Percentiles rank a stretch among this genome's conserved stretches.
phyloP scores from a whole-genome alignment of 2,329 filamentous ascomycete species.

The Monilinia vaccinii-corymbosi region DNA sequence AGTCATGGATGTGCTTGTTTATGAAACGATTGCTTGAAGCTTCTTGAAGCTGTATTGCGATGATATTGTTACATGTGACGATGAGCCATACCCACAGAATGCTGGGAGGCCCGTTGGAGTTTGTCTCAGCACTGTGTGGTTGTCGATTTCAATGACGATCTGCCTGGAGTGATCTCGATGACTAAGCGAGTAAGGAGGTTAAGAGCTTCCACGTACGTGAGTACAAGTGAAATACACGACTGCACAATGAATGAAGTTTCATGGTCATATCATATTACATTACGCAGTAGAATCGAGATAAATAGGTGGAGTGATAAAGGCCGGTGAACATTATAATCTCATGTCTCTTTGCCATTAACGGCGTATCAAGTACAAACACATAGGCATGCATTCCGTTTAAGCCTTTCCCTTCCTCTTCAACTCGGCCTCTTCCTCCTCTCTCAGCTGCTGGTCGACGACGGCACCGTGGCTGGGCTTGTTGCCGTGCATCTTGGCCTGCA shows the following conservation, averaged over 20 bases:
- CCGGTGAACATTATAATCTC: constrained; percentile 1
- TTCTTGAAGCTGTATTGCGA: background rate
- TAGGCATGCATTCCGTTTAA: constrained; percentile 17
- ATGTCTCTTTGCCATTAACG: background rate
- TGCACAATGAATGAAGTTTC: background rate
- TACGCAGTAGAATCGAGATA: no score
- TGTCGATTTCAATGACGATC: background rate
- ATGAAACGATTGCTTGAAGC: background rate
- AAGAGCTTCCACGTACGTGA: background rate
- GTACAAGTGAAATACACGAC: background rate
- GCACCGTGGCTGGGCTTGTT: constrained; percentile 67
- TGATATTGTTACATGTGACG: background rate
- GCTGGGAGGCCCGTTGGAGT: background rate
- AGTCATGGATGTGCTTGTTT: constrained; percentile 20
- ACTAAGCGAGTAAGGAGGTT: background rate
- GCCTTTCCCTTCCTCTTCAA: constrained; percentile 49
- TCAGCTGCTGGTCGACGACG: constrained; percentile 59
- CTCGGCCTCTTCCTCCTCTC: constrained; percentile 57
- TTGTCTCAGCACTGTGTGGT: background rate
- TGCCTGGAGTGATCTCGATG: background rate
- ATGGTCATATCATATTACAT: background rate
- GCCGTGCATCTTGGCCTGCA: constrained; percentile 53
- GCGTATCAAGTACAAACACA: constrained; percentile 2
- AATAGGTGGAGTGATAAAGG: background rate
- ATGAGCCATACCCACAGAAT: background rate